Base-by-base conservation (phyloP, 371 early-diverging fungal genomes). In the Mortierella sp. region DNA sequence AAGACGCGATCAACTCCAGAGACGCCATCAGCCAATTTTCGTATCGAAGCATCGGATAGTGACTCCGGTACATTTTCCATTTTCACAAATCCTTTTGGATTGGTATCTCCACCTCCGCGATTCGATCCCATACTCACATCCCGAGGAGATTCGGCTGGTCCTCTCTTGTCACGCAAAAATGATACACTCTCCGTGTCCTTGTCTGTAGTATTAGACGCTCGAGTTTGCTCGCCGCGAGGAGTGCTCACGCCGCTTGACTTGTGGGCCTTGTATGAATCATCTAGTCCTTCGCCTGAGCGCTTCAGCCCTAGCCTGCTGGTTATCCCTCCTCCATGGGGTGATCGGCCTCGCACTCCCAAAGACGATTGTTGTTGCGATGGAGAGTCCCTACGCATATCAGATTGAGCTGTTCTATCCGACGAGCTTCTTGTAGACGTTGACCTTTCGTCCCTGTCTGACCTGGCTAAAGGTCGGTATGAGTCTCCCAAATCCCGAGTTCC, bases 51-150 rank as follows among this genome's bases (percentile, higher is more conserved):
- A 22, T 80, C 80, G 7, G 80, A 71, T 2, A 74, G 15, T 0
- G 71, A 58, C 10, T 71, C 71, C 3, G 80, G 80, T 4, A 80
- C 60, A 15, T 80, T 80, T 15, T 80, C 80, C 65, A 80, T 61
- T 43, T 66, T 70, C 21, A 80, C 80, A 67, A 74, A 74, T 15
- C 80, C 80, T 11, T 52, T 67, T 1, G 80, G 70, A 6, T 36
- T 67, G 1, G 63, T 32, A 52, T 52, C 52, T 10, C 1, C 28
- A 6, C 1, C 47, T 4, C 52, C 58, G 16, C 60, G n/a, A 28
- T 24, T 57, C 21, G 40, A 59, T 38, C 57, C 38, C 11, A 21
- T n/a, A 9, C 41, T 48, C 13, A 38, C 45, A 16, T 52, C 57
- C 40, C 66, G 36, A 1, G 47, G 36, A 21, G 68, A 10, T 13